These are phyloP conservation scores for Corylus heterophylla DNA, from an alignment of 306 rosid genomes.

Conservation along the genomic window DNA sequence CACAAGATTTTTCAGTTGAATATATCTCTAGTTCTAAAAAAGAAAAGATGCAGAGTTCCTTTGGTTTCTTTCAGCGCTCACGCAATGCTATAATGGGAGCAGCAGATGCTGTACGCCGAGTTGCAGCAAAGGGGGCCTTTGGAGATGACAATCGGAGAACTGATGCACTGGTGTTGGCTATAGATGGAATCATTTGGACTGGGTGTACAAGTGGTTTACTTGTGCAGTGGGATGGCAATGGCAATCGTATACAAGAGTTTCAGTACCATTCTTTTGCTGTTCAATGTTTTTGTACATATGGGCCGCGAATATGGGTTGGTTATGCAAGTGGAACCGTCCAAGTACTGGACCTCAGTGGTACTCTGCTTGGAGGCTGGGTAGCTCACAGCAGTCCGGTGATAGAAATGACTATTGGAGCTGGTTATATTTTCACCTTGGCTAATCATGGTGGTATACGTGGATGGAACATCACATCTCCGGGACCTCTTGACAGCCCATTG, in stretches of 20 bases:
- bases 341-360: conserved; percentile 82
- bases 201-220: conserved; percentile 87
- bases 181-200: conserved; percentile 90
- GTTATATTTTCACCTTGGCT: conserved; percentile 78
- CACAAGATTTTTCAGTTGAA: conserved; percentile 69
- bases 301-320: conserved; percentile 85
- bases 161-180: conserved; percentile 67
- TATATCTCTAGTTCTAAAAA: conserved; percentile 57
- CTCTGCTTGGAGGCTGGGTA: conserved; percentile 76
- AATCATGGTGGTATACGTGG: conserved; percentile 95
- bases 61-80: conserved; percentile 96
- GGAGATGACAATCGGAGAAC: conserved; percentile 92
- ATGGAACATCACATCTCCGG: conserved; percentile 87
- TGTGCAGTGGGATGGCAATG: conserved; percentile 91
- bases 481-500: conserved; percentile 76
- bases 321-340: conserved; percentile 75
- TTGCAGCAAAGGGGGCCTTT: conserved; percentile 78
- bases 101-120: conserved; percentile 97
- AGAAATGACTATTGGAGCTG: conserved; percentile 67
- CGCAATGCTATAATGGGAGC: conserved; percentile 95
- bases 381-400: conserved; percentile 82
- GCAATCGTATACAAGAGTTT: conserved; percentile 82
- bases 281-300: conserved; percentile 84
- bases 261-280: conserved; percentile 67
- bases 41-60: conserved; percentile 73